Evolutionary conservation across 208 protist species (phyloP), one percentile per base, ranked within the genome.

Genomic region (Phytomonas sp.): DNA sequence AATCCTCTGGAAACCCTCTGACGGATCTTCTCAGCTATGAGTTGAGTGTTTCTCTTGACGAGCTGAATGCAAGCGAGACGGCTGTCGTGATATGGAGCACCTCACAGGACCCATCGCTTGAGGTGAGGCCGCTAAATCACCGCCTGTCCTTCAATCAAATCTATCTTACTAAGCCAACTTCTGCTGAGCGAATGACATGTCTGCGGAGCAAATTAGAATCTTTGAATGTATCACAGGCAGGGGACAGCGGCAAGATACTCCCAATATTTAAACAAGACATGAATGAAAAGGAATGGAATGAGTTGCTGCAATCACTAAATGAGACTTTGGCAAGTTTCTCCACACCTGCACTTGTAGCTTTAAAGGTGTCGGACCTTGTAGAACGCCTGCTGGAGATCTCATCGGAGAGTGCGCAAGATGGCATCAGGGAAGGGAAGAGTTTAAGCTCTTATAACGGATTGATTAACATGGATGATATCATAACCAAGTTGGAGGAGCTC

Each of bases 401-500:
- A 56, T 56, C 45, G 4, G 45, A 56, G 45, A 26, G 19, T 56
- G 45, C 8, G 23, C 23, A 29, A 8, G 16, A 16, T 12, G 40
- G 64, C 64, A 32, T 5, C 33, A 33, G 14, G 31, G 32, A 16
- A 19, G 26, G 23, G 31, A 60, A 11, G 32, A 12, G 29, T 67
- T 40, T 33, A 56, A 34, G 56, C 61, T 14, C 6, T 37, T 69
- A 69, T 65, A 49, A 16, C 8, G 42, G 29, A 19, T 69, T 69
- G 65, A 12, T 69, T 69, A 86, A 81, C 63, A 56, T 95, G 19
- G 69, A 79, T 7, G 77, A 75, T 7, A 76, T 71, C 26, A 72
- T 93, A 11, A 45, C 72, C 60, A 73, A 74, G 31, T 70, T 95
- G 76, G 86, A 92, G 80, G 76, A 84, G 67, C 68, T 93, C 31